Evolutionary conservation across 331 rosid genomes (phyloP).

Genomic region (Pyracantha coccinea): DNA sequence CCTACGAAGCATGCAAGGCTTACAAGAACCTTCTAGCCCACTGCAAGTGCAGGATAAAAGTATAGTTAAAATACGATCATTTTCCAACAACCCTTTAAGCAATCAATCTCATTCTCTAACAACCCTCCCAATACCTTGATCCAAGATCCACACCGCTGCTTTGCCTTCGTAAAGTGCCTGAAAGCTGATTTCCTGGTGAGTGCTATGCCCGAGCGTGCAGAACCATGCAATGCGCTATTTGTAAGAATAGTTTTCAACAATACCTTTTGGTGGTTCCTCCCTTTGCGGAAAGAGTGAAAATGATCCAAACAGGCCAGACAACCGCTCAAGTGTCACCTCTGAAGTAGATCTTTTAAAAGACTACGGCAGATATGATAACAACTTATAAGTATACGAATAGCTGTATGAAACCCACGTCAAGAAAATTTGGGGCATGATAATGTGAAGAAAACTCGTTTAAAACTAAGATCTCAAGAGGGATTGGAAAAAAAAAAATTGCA

Average conservation of each 20-base stretch:
- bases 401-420: neutral
- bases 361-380: slow-evolving; percentile 29
- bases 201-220: neutral
- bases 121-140: slow-evolving; percentile 41
- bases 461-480: neutral
- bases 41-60: slow-evolving; percentile 21
- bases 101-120: neutral
- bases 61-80: too few relatives aligned
- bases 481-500: neutral
- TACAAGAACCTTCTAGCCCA: slow-evolving; percentile 39
- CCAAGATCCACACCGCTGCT: slow-evolving; percentile 62
- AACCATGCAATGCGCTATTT: too few relatives aligned
- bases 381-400: neutral
- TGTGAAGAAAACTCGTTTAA: neutral
- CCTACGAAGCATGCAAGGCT: slow-evolving; percentile 64
- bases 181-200: slow-evolving; percentile 24
- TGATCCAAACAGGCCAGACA: slow-evolving; percentile 77
- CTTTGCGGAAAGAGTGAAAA: slow-evolving; percentile 60
- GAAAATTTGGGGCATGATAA: neutral
- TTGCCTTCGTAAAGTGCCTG: slow-evolving; percentile 61
- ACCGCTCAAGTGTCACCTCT: slow-evolving; percentile 69
- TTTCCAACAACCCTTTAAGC: neutral
- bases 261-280: slow-evolving; percentile 73
- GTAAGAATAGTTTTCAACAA: neutral
- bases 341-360: slow-evolving; percentile 76